Evolutionary conservation across 2,329 filamentous ascomycete genomes (phyloP).

Genomic region (Fusarium sp.): DNA sequence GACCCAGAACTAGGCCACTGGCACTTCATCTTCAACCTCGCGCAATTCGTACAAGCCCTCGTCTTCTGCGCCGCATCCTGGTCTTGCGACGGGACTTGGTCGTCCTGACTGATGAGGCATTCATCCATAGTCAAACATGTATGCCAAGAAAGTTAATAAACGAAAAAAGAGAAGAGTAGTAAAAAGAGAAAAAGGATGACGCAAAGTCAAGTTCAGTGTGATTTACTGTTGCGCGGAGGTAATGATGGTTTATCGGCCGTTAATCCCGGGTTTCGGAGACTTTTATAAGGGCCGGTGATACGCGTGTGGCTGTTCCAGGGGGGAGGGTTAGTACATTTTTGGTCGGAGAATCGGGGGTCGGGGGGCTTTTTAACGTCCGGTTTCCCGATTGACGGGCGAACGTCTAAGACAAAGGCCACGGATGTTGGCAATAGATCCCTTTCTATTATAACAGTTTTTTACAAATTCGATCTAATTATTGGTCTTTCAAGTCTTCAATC

Average conservation of each 20-base stretch:
- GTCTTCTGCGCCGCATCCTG: constrained; percentile 31
- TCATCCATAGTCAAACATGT: constrained; percentile 35
- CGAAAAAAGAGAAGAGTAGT: background rate
- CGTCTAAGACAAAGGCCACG: background rate
- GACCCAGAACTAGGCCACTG: constrained; percentile 48
- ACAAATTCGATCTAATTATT: too few relatives aligned
- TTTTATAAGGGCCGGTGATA: constrained; percentile 18
- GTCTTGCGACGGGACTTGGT: background rate
- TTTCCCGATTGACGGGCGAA: background rate
- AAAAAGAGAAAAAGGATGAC: background rate
- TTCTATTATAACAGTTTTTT: background rate
- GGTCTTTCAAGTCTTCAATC: too few relatives aligned
- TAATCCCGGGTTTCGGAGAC: constrained; percentile 36
- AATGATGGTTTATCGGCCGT: constrained; percentile 10
- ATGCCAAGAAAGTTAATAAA: background rate
- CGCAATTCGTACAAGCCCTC: constrained; percentile 53
- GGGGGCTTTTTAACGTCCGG: constrained; percentile 10
- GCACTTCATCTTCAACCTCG: constrained; percentile 54
- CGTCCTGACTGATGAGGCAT: constrained; percentile 32
- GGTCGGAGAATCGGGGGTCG: background rate
- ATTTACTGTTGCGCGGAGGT: constrained; percentile 13
- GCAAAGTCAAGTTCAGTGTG: background rate
- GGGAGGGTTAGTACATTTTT: background rate
- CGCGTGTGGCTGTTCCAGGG: background rate
- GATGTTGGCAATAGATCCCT: background rate